Evolutionary conservation across 345 rosid genomes (phyloP).

Genomic region (Salix arbutifolia): DNA sequence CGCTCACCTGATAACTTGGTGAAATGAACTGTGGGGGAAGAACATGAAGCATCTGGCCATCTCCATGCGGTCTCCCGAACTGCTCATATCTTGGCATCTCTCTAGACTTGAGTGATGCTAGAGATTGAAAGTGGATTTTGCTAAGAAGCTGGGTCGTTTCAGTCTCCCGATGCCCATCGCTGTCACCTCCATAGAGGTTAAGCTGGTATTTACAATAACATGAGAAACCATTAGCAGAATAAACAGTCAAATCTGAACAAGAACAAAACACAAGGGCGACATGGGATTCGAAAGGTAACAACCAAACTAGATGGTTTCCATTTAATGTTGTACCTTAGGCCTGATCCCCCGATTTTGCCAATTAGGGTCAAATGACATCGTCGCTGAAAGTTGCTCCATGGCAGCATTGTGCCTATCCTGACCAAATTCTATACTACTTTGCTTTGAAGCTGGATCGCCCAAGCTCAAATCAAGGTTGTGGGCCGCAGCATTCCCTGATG

Average conservation of each 20-base stretch:
- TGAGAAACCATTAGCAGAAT: neutral
- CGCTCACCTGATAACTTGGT: conserved; percentile 34
- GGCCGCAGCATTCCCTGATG: conserved; percentile 44
- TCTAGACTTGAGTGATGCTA: conserved; percentile 22
- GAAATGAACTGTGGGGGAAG: conserved; percentile 33
- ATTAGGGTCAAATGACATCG: conserved; percentile 28
- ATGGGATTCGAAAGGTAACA: neutral
- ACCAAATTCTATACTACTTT: conserved; percentile 17
- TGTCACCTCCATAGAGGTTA: conserved; percentile 21
- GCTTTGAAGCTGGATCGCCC: conserved; percentile 52
- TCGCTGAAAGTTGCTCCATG: conserved; percentile 26
- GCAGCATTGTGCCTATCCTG: conserved; percentile 19
- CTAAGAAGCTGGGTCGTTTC: conserved; percentile 53
- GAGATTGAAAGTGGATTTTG: conserved; percentile 54
- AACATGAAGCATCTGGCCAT: conserved; percentile 29
- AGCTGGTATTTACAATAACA: neutral
- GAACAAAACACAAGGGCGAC: neutral
- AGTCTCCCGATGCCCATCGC: conserved; percentile 33
- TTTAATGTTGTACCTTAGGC: conserved; percentile 37
- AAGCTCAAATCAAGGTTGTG: conserved; percentile 83
- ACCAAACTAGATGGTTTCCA: neutral
- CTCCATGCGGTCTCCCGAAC: conserved; percentile 28
- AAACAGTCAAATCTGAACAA: neutral
- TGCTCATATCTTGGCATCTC: conserved; percentile 41
- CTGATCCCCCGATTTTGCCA: conserved; percentile 38